Conservation (phyloP, 805 yeast genomes). For the Soucietia sequanensis region DNA sequence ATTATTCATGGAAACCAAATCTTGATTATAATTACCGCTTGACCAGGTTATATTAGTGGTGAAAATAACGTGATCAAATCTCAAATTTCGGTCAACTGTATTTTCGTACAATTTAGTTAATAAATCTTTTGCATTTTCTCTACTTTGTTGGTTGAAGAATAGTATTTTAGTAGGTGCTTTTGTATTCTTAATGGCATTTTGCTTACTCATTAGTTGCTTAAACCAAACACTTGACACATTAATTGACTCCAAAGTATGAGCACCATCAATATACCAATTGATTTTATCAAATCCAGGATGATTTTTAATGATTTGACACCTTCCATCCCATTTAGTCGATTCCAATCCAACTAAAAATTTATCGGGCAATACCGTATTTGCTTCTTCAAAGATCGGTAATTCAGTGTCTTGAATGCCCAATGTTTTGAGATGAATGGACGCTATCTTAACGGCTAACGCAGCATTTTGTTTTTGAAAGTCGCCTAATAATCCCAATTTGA, state of each 20-base stretch:
- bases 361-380: constrained; percentile 40
- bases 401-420: constrained; percentile 39
- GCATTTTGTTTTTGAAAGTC: constrained; percentile 85
- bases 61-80: constrained; percentile 77
- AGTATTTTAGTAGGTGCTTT: constrained; percentile 42
- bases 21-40: constrained; percentile 73
- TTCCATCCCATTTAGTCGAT: constrained; percentile 86
- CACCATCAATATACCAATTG: constrained; percentile 92
- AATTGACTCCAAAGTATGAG: constrained; percentile 89
- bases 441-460: constrained; percentile 75
- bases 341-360: constrained; percentile 59
- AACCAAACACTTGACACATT: constrained; percentile 85
- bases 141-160: constrained; percentile 90
- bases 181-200: constrained; percentile 26
- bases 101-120: constrained; percentile 50
- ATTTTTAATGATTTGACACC: constrained; percentile 73
- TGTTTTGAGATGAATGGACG: constrained; percentile 54
- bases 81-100: constrained; percentile 36
- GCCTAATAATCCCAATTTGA: constrained; percentile 74
- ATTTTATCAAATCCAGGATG: constrained; percentile 39
- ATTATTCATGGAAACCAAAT: constrained; percentile 81
- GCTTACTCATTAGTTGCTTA: constrained; percentile 12
- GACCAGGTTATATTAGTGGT: constrained; percentile 93
- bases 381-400: constrained; percentile 19
- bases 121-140: constrained; percentile 71